These are phyloP conservation scores for Wickerhamiella kazuoi DNA, from an alignment of 805 yeast species.

Conservation along the genomic window DNA sequence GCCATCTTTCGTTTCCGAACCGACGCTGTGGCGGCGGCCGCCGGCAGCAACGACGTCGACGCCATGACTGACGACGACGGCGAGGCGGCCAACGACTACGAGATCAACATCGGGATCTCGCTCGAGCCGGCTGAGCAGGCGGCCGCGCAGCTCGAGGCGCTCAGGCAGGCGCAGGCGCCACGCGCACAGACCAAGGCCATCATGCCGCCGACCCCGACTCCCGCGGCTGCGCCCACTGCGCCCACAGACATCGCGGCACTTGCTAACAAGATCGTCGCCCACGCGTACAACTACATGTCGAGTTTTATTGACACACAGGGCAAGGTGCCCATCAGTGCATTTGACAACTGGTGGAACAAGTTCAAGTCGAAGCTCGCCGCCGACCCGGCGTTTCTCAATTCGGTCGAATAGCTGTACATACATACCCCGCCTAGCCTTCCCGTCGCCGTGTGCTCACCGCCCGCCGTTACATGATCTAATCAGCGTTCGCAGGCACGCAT, in stretches of 20 bases:
- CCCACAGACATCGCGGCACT: constrained; percentile 36
- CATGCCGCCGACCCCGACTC: constrained; percentile 12
- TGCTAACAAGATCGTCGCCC: constrained; percentile 76
- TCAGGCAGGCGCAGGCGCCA: constrained; percentile 20
- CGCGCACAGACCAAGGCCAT: constrained; percentile 8
- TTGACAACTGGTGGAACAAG: constrained; percentile 89
- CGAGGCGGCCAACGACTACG: constrained; percentile 22
- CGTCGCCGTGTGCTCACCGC: too few relatives aligned
- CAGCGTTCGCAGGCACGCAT: too few relatives aligned
- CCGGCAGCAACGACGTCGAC: constrained; percentile 32
- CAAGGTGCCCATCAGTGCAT: constrained; percentile 69
- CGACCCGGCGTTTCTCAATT: constrained; percentile 68
- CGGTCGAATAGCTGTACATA: constrained; percentile 14
- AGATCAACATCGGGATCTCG: constrained; percentile 62
- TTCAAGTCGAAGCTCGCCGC: constrained; percentile 57
- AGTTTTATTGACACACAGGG: constrained; percentile 73
- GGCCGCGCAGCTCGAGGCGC: constrained; percentile 33
- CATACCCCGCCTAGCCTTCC: too few relatives aligned
- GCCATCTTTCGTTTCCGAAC: constrained; percentile 73
- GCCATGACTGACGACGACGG: constrained; percentile 36
- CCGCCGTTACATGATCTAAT: too few relatives aligned
- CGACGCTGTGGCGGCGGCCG: constrained; percentile 12
- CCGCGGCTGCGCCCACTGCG: constrained; percentile 20
- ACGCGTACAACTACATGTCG: constrained; percentile 79
- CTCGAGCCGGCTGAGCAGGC: constrained; percentile 66